Conservation (phyloP, 1,284 basidiomycete species). For the Sporisorium exsertum region DNA sequence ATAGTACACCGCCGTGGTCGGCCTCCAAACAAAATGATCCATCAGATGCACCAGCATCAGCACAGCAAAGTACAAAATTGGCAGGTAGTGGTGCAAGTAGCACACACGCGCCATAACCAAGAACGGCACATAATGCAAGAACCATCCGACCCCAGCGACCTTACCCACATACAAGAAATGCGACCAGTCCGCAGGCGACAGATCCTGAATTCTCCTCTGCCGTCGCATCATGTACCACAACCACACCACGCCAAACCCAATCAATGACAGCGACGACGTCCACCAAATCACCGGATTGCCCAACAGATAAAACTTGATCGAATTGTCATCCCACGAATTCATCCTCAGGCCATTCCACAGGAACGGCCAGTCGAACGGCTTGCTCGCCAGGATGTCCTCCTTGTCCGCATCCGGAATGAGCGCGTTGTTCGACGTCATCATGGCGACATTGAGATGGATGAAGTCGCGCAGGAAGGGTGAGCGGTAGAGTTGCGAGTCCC, state of each 20-base stretch:
- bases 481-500: conserved; percentile 83
- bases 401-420: conserved; percentile 97
- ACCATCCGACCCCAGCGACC: conserved; percentile 90
- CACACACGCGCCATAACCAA: conserved; percentile 76
- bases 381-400: conserved; percentile 93
- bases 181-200: conserved; percentile 88
- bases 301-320: conserved; percentile 92
- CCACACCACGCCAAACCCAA: conserved; percentile 74
- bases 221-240: conserved; percentile 82
- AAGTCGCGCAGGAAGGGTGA: conserved; percentile 97
- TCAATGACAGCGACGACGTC: conserved; percentile 79
- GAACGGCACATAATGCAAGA: conserved; percentile 91
- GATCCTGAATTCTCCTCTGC: conserved; percentile 90
- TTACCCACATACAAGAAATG: conserved; percentile 94
- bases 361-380: conserved; percentile 93
- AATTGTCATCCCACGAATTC: conserved; percentile 93
- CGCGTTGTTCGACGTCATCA: conserved; percentile 99
- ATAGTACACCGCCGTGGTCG: conserved; percentile 61
- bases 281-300: conserved; percentile 95
- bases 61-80: conserved; percentile 94
- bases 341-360: conserved; percentile 85
- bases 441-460: conserved; percentile 97
- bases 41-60: conserved; percentile 89
- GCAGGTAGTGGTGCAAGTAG: conserved; percentile 84
- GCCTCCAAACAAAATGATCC: conserved; percentile 80